Percentiles rank a stretch among this genome's conserved stretches.
Evolutionary conservation across 208 protist species (phyloP).

Genomic region (Angomonas ambiguus): DNA sequence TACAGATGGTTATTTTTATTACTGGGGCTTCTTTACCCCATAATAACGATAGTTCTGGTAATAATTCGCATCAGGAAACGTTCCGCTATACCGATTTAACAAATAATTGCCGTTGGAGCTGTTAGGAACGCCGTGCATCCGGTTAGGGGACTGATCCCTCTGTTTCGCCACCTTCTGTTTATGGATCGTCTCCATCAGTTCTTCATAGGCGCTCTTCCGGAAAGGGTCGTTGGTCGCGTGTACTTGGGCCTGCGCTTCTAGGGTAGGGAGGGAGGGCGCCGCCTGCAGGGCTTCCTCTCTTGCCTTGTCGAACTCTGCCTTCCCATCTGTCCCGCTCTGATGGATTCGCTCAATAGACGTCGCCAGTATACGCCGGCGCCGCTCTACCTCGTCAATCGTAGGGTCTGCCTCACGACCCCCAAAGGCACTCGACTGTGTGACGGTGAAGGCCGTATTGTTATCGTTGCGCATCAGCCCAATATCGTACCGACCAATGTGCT

Average conservation of each 20-base stretch:
- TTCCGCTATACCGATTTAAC: conserved; percentile 65
- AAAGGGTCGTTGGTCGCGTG: conserved; percentile 15
- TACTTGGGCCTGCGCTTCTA: neutral
- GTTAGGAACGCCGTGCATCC: neutral
- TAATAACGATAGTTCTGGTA: conserved; percentile 70
- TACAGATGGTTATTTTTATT: no score
- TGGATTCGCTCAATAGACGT: conserved; percentile 63
- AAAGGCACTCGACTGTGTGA: conserved; percentile 68
- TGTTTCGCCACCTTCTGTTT: neutral
- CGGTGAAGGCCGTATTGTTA: conserved; percentile 68
- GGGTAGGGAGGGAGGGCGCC: neutral
- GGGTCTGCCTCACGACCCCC: conserved; percentile 21
- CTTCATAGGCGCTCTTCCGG: conserved; percentile 45
- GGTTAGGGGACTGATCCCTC: neutral
- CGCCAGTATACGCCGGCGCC: conserved; percentile 37
- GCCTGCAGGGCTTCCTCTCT: neutral
- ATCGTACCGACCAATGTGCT: conserved; percentile 78
- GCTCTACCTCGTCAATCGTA: conserved; percentile 28
- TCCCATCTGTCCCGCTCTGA: conserved; percentile 24
- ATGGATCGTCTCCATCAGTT: conserved; percentile 36
- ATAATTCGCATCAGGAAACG: conserved; percentile 43
- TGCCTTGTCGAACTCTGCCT: conserved; percentile 23
- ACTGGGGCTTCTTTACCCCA: conserved; percentile 20
- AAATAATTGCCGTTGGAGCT: conserved; percentile 48
- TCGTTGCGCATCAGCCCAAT: conserved; percentile 79